Conservation (phyloP, 2,329 filamentous ascomycete genomes). For the Alternaria triticina region DNA sequence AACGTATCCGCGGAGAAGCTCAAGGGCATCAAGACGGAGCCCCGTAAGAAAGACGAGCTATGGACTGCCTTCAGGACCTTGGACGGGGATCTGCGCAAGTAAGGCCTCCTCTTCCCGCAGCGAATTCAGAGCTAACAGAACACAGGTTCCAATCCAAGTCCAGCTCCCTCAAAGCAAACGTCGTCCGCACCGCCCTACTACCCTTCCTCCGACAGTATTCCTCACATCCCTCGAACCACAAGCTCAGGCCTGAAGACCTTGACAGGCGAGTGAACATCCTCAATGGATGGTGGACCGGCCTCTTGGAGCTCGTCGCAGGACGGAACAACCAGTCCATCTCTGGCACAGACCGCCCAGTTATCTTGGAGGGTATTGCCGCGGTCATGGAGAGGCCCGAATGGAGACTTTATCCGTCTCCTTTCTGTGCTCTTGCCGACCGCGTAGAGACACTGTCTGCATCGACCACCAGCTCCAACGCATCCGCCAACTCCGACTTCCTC, state of each 20-base stretch:
- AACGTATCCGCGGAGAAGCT: constrained; percentile 51
- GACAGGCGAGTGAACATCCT: constrained; percentile 80
- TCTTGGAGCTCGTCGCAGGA: constrained; percentile 82
- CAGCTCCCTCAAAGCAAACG: constrained; percentile 74
- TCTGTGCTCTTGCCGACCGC: constrained; percentile 67
- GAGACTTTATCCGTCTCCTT: constrained; percentile 73
- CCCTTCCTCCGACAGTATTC: constrained; percentile 78
- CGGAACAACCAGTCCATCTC: constrained; percentile 77
- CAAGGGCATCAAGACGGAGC: constrained; percentile 47
- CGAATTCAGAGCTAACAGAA: constrained; percentile 9
- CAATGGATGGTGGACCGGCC: constrained; percentile 87
- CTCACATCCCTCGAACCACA: constrained; percentile 69
- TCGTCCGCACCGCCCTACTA: constrained; percentile 74
- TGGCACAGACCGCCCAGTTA: constrained; percentile 79
- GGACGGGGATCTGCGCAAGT: constrained; percentile 73
- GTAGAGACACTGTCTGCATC: constrained; percentile 53
- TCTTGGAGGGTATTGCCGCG: constrained; percentile 78
- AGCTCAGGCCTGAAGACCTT: constrained; percentile 77
- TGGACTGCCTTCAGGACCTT: constrained; percentile 72
- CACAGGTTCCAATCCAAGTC: constrained; percentile 73
- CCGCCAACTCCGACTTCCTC: constrained; percentile 69
- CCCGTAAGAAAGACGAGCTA: constrained; percentile 70
- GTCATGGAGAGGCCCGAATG: constrained; percentile 92
- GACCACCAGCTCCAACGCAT: constrained; percentile 64
- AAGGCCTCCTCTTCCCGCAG: constrained; percentile 22